phyloP scores from a whole-genome alignment of 1,139 yeast genomes.

The Suzukiozyma palmioleophila region DNA sequence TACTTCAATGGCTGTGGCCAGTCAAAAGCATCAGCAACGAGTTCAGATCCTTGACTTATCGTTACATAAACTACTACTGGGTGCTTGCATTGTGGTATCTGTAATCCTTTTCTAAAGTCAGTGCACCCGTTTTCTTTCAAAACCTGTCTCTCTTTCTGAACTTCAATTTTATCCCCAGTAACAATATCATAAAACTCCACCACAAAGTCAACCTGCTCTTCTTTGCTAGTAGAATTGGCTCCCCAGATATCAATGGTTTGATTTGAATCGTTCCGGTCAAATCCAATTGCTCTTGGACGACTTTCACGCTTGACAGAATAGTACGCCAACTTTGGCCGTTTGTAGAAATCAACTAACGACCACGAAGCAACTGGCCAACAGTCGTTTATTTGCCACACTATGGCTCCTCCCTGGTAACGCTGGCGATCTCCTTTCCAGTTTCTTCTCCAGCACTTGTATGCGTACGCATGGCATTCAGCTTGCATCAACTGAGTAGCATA shows the following conservation, averaged over 20 bases:
- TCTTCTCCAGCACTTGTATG: constrained; percentile 44
- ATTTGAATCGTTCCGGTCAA: constrained; percentile 22
- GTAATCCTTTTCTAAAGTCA: constrained; percentile 18
- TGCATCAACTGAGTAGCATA: constrained; percentile 49
- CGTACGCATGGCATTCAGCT: constrained; percentile 44
- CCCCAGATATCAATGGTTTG: constrained; percentile 39
- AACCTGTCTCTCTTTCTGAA: constrained; percentile 13
- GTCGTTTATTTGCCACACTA: constrained; percentile 51
- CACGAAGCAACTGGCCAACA: constrained; percentile 50
- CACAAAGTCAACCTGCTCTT: constrained; percentile 18
- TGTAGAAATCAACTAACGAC: constrained; percentile 40
- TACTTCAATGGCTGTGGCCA: constrained; percentile 56
- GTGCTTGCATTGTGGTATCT: constrained; percentile 11
- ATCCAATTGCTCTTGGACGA: constrained; percentile 29
- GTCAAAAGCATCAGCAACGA: constrained; percentile 34
- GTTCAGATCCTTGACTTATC: constrained; percentile 11
- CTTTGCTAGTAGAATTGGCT: constrained; percentile 24
- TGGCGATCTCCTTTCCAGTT: constrained; percentile 36
- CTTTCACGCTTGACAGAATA: constrained; percentile 44
- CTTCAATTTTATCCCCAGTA: constrained; percentile 22
- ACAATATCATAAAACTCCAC: constrained; percentile 27
- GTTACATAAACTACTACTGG: constrained; percentile 20
- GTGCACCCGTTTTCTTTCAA: constrained; percentile 31
- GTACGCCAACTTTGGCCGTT: constrained; percentile 40
- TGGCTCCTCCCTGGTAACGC: constrained; percentile 35